phyloP scores from a whole-genome alignment of 441 rosid genomes.

The Eutrema salsugineum region DNA sequence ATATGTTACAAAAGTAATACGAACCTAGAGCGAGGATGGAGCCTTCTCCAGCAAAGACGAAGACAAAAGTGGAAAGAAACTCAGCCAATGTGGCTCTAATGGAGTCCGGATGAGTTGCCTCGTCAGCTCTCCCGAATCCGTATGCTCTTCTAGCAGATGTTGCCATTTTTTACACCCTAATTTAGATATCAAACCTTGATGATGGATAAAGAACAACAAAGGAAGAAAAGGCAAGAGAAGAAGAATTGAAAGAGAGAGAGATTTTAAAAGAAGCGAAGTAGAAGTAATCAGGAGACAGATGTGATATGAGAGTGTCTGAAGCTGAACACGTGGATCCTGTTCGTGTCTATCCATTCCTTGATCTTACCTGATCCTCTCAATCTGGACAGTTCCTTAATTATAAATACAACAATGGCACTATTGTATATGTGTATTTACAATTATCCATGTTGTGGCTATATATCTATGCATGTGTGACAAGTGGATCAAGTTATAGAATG shows the following conservation, averaged over 20 bases:
- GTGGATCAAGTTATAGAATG: conserved; percentile 10
- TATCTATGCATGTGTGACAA: conserved; percentile 30
- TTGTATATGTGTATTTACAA: neutral
- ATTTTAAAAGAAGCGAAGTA: conserved; percentile 26
- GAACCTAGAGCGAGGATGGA: conserved; percentile 70
- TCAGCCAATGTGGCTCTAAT: conserved; percentile 70
- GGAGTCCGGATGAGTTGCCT: conserved; percentile 74
- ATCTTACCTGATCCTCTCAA: conserved; percentile 25
- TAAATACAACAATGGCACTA: neutral
- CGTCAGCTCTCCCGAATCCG: conserved; percentile 61
- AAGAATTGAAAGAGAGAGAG: neutral
- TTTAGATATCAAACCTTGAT: neutral
- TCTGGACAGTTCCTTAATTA: conserved; percentile 14
- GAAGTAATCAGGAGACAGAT: conserved; percentile 44
- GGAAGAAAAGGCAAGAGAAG: neutral
- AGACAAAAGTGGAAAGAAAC: conserved; percentile 66
- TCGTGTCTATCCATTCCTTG: conserved; percentile 26
- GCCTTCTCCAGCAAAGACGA: conserved; percentile 84
- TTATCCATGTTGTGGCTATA: neutral
- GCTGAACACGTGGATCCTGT: conserved; percentile 40
- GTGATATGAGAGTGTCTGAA: conserved; percentile 28
- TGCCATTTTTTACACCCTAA: conserved; percentile 22
- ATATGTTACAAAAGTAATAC: neutral
- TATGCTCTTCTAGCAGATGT: conserved; percentile 50
- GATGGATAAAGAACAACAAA: neutral